Evolutionary conservation across 169 alveolate species (phyloP).

Genomic region (Theileria annulata): DNA sequence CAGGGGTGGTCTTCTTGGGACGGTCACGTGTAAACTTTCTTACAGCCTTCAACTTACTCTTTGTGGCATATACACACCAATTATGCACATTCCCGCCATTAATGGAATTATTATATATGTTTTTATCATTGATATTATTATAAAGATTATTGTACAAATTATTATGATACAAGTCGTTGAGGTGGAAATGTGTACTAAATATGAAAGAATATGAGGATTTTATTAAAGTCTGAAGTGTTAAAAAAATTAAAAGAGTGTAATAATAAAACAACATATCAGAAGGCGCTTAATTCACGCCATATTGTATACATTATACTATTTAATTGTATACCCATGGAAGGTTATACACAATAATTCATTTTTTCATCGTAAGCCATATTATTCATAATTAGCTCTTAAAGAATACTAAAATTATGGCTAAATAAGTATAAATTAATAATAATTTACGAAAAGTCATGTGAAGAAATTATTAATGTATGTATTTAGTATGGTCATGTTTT

Average conservation of each 20-base stretch:
- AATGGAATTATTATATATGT: neutral
- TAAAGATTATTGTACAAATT: too few species aligned
- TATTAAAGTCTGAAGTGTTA: neutral
- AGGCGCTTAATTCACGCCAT: constrained; percentile 24
- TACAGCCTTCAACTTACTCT: constrained; percentile 58
- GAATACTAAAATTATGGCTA: too few species aligned
- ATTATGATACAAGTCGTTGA: neutral
- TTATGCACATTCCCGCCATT: neutral
- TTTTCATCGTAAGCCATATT: too few species aligned
- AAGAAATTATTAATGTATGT: neutral
- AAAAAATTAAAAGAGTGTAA: neutral
- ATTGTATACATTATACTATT: neutral
- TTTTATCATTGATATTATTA: too few species aligned
- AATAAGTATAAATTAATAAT: too few species aligned
- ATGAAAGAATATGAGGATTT: neutral
- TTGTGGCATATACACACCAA: constrained; percentile 35
- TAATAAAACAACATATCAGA: constrained; percentile 6
- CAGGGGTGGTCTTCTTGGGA: constrained; percentile 61
- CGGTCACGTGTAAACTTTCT: constrained; percentile 44
- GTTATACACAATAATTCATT: too few species aligned
- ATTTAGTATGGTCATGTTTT: constrained; percentile 6
- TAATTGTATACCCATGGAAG: too few species aligned
- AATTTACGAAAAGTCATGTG: too few species aligned
- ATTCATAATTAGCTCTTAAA: too few species aligned
- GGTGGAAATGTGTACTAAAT: neutral